These are phyloP conservation scores for Dothideomycetes sp. DNA, from an alignment of 2,329 filamentous ascomycete genomes.

Conservation along the genomic window DNA sequence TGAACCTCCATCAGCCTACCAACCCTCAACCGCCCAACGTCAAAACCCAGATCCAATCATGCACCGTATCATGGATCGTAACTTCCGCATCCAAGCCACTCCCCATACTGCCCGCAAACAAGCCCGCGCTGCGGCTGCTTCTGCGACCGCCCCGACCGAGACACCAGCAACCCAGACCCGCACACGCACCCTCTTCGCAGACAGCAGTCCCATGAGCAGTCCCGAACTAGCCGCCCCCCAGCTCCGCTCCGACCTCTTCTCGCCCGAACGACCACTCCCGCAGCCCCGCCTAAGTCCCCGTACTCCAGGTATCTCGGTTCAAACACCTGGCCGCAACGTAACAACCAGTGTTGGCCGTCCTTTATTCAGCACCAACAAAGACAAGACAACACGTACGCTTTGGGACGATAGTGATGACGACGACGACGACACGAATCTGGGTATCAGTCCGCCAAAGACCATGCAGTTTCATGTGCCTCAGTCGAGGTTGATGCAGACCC, in stretches of 20 bases:
- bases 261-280: conserved; percentile 18
- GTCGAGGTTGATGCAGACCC: conserved; percentile 69
- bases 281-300: conserved; percentile 39
- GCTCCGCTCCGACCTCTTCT: conserved; percentile 74
- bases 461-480: conserved; percentile 77
- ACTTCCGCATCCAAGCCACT: conserved; percentile 86
- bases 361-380: conserved; percentile 26
- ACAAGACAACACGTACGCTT: conserved; percentile 42
- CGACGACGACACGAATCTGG: conserved; percentile 32
- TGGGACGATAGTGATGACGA: conserved; percentile 69
- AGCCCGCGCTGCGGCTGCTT: conserved; percentile 21
- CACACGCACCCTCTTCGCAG: conserved; percentile 10
- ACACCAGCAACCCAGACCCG: conserved; percentile 26
- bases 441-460: conserved; percentile 76
- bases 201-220: conserved; percentile 42
- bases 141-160: conserved; percentile 15
- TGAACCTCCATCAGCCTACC: conserved; percentile 37
- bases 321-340: conserved; percentile 49
- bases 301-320: conserved; percentile 77
- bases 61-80: conserved; percentile 90
- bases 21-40: conserved; percentile 30
- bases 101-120: conserved; percentile 56
- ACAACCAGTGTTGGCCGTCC: conserved; percentile 27
- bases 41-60: conserved; percentile 64
- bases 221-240: conserved; percentile 72